Evolutionary conservation across 2,329 filamentous ascomycete species (phyloP).

Genomic region (Curvularia spicifera): DNA sequence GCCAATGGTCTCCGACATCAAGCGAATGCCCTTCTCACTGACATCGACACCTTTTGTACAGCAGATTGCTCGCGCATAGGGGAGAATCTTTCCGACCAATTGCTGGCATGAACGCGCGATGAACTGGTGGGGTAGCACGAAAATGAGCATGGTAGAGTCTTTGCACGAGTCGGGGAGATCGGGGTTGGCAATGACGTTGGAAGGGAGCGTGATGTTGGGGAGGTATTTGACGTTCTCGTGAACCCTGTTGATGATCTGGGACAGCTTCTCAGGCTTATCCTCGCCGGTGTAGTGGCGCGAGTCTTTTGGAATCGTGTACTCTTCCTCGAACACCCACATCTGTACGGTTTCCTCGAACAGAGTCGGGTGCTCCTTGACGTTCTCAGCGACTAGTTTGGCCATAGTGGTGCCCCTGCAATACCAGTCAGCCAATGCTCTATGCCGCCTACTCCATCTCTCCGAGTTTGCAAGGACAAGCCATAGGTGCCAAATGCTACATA

Average conservation of each 20-base stretch:
- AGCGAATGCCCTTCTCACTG: slow-evolving; percentile 78
- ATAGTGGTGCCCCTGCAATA: slow-evolving; percentile 88
- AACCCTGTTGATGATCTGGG: slow-evolving; percentile 83
- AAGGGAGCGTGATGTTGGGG: slow-evolving; percentile 80
- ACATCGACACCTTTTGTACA: slow-evolving; percentile 99
- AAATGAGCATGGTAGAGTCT: slow-evolving; percentile 86
- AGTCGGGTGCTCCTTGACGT: slow-evolving; percentile 76
- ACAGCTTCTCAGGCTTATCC: slow-evolving; percentile 80
- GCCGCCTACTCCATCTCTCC: background rate
- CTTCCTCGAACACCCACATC: slow-evolving; percentile 99
- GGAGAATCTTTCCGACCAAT: slow-evolving; percentile 85
- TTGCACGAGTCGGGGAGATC: slow-evolving; percentile 80
- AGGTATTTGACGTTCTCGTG: slow-evolving; percentile 99
- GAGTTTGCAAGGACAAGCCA: background rate
- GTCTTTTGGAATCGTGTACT: slow-evolving; percentile 73
- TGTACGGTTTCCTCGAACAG: slow-evolving; percentile 89
- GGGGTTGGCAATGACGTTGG: slow-evolving; percentile 84
- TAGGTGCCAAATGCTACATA: slow-evolving; percentile 52
- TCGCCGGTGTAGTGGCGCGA: slow-evolving; percentile 75
- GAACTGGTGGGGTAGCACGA: slow-evolving; percentile 97
- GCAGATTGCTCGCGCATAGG: slow-evolving; percentile 90
- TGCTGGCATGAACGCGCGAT: slow-evolving; percentile 85
- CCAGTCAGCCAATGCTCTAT: slow-evolving; percentile 15
- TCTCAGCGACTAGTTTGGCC: slow-evolving; percentile 95
- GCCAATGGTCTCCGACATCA: slow-evolving; percentile 96